Percentiles rank a stretch among this genome's conserved stretches.
Evolutionary conservation across 2,329 filamentous ascomycete species (phyloP).

Genomic region (Epichloe hybrida): DNA sequence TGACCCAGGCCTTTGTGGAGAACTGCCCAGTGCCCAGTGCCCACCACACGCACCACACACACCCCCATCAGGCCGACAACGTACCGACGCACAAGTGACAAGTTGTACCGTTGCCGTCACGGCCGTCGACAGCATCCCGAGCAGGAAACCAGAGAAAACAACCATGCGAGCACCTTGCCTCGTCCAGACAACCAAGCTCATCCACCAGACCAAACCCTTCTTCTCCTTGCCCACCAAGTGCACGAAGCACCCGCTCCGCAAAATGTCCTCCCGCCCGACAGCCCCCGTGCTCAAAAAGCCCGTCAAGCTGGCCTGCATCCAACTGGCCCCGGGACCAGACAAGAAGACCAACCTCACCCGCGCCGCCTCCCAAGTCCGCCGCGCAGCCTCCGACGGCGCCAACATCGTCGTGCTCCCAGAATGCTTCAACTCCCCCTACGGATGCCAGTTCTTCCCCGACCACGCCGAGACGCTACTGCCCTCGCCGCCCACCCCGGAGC

Average conservation of each 20-base stretch:
- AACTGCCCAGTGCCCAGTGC: too few species aligned
- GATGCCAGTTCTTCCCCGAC: conserved; percentile 73
- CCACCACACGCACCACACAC: too few species aligned
- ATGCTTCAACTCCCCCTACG: conserved; percentile 96
- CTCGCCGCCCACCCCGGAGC: conserved; percentile 53
- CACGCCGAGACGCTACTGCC: conserved; percentile 80
- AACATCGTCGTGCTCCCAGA: conserved; percentile 86
- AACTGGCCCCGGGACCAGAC: conserved; percentile 68
- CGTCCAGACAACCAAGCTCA: background rate
- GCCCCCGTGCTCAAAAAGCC: conserved; percentile 52
- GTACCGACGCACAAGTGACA: too few species aligned
- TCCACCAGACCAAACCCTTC: conserved; percentile 7
- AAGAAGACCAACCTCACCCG: conserved; percentile 73
- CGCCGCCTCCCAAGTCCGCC: conserved; percentile 69
- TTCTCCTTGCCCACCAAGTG: background rate
- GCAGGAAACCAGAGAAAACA: background rate
- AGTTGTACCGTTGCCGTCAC: too few species aligned
- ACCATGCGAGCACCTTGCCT: conserved; percentile 1
- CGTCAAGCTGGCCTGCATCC: conserved; percentile 68
- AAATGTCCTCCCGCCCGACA: conserved; percentile 2
- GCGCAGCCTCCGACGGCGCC: conserved; percentile 64
- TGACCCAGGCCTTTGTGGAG: too few species aligned
- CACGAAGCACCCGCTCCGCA: background rate
- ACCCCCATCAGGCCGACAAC: too few species aligned
- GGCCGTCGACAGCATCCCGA: background rate